phyloP scores from a whole-genome alignment of 257 asterid genomes.

The Solanum bukasovii region DNA sequence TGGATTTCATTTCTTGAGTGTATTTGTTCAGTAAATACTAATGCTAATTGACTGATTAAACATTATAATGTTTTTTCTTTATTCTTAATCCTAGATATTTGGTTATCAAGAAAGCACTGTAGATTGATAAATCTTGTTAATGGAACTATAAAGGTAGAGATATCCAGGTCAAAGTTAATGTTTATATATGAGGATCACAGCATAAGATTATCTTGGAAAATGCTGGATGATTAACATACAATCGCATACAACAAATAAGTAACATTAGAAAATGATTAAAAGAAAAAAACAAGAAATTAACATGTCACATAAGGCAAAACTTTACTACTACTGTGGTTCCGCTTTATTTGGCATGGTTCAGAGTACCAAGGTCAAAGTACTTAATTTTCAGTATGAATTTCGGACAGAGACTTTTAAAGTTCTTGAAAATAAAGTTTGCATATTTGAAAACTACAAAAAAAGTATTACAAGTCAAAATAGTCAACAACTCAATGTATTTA shows the following conservation, averaged over 20 bases:
- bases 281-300: neutral
- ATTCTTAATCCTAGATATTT: neutral
- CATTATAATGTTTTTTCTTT: neutral
- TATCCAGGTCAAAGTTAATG: neutral
- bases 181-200: neutral
- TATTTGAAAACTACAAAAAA: neutral
- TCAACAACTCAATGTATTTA: neutral
- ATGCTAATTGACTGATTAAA: neutral
- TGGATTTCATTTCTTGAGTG: neutral
- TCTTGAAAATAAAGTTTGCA: neutral
- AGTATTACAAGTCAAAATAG: neutral
- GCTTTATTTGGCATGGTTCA: neutral
- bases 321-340: neutral
- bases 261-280: neutral
- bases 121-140: neutral
- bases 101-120: neutral
- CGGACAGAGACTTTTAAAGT: neutral
- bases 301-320: neutral
- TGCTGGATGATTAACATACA: neutral
- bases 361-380: neutral
- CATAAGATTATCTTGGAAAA: neutral
- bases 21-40: neutral
- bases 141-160: neutral
- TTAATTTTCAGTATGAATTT: neutral
- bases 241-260: neutral